phyloP scores from a whole-genome alignment of 2,329 filamentous ascomycete genomes.

The Chrysosporium keratinophilum region DNA sequence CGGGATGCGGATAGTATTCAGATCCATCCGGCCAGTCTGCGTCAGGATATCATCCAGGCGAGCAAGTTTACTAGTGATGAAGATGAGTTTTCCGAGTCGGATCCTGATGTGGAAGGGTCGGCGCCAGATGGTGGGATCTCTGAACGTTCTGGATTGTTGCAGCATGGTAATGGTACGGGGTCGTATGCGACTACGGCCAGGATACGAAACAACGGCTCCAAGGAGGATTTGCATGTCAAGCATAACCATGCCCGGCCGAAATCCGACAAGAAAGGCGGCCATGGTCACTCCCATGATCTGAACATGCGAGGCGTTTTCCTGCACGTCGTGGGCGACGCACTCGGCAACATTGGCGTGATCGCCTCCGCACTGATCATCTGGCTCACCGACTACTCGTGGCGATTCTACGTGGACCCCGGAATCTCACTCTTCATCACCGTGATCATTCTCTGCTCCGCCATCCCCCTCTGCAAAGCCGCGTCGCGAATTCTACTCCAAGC shows the following conservation, averaged over 20 bases:
- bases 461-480: slow-evolving; percentile 43
- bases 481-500: slow-evolving; percentile 83
- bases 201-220: slow-evolving; percentile 13
- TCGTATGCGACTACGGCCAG: slow-evolving; percentile 28
- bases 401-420: slow-evolving; percentile 78
- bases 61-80: slow-evolving; percentile 50
- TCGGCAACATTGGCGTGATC: slow-evolving; percentile 42
- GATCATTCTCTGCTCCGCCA: slow-evolving; percentile 49
- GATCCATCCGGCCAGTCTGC: slow-evolving; percentile 80
- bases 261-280: slow-evolving; percentile 48
- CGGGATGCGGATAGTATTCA: slow-evolving; percentile 58
- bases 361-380: slow-evolving; percentile 74
- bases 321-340: slow-evolving; percentile 45
- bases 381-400: slow-evolving; percentile 70
- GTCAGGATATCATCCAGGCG: slow-evolving; percentile 86
- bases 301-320: slow-evolving; percentile 77
- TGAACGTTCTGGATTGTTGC: slow-evolving; percentile 31
- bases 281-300: slow-evolving; percentile 51
- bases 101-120: slow-evolving; percentile 31
- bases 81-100: slow-evolving; percentile 27
- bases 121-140: slow-evolving; percentile 48
- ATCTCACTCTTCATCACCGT: slow-evolving; percentile 91
- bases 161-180: slow-evolving; percentile 33
- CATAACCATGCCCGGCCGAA: slow-evolving; percentile 73
- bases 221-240: slow-evolving; percentile 47